Evolutionary conservation across 441 rosid species (phyloP).

Genomic region (Jatropha podagrica): DNA sequence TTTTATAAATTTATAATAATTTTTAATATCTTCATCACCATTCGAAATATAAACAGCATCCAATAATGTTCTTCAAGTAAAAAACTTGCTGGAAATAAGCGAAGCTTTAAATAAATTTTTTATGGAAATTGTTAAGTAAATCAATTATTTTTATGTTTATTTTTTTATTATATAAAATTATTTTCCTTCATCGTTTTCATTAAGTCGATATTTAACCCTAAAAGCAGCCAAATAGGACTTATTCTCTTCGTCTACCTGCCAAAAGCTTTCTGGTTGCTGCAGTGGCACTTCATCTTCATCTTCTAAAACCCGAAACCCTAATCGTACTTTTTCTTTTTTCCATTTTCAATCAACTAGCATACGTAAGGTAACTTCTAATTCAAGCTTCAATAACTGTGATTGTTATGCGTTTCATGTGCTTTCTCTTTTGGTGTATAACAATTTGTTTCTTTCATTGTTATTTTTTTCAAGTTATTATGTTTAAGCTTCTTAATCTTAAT

Average conservation of each 20-base stretch:
- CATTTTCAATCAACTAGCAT: background rate
- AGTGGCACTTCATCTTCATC: background rate
- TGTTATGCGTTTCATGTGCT: background rate
- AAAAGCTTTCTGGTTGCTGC: background rate
- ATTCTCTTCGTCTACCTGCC: background rate
- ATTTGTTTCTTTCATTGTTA: background rate
- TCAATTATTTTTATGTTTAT: no score
- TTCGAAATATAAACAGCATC: no score
- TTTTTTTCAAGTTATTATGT: background rate
- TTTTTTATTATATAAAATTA: no score
- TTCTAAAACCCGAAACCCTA: background rate
- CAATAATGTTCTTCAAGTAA: no score
- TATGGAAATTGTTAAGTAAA: no score
- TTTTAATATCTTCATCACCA: no score
- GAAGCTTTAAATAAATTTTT: no score
- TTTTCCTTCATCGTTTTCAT: no score
- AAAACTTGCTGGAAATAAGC: no score
- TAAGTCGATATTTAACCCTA: background rate
- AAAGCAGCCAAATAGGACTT: background rate
- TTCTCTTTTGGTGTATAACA: background rate
- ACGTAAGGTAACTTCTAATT: background rate
- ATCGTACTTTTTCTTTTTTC: no score
- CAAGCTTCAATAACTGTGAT: background rate
- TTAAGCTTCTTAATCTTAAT: background rate
- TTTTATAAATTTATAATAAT: no score